Evolutionary conservation across 208 protist species (phyloP).

Genomic region (Perkinsela sp.): DNA sequence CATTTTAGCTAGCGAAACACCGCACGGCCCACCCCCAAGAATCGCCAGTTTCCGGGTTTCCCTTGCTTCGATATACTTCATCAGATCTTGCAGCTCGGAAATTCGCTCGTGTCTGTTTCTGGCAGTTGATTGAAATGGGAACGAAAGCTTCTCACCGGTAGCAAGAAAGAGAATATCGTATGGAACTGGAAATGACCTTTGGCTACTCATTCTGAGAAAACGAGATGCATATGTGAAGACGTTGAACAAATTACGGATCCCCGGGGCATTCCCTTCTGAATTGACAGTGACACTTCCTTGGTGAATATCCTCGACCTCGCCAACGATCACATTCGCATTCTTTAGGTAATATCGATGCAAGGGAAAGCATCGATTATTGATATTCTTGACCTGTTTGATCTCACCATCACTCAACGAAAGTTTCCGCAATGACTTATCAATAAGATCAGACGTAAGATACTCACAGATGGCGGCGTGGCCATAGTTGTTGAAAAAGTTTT

Average conservation of each 20-base stretch:
- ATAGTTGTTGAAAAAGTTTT: constrained; percentile 37
- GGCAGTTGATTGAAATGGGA: constrained; percentile 27
- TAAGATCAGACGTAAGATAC: constrained; percentile 38
- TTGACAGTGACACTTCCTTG: constrained; percentile 17
- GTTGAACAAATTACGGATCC: not conserved
- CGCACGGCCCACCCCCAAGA: constrained; percentile 43
- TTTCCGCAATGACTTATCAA: constrained; percentile 13
- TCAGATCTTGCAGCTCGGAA: constrained; percentile 35
- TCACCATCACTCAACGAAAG: constrained; percentile 12
- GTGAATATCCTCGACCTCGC: constrained; percentile 36
- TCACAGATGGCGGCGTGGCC: not conserved
- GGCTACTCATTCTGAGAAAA: not conserved
- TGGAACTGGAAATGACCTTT: constrained; percentile 8
- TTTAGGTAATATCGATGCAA: constrained; percentile 59
- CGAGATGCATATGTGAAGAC: not conserved
- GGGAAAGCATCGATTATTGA: constrained; percentile 11
- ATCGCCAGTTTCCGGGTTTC: constrained; percentile 35
- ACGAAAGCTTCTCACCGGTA: constrained; percentile 36
- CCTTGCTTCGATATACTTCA: constrained; percentile 17
- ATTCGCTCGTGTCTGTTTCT: constrained; percentile 30
- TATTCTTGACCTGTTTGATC: constrained; percentile 18
- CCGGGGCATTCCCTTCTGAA: constrained; percentile 12
- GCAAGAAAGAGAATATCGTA: constrained; percentile 48
- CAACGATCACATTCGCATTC: constrained; percentile 35
- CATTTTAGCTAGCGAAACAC: constrained; percentile 17